Evolutionary conservation across 2,329 filamentous ascomycete species (phyloP).

Genomic region (Tolypocladium guangdongense): DNA sequence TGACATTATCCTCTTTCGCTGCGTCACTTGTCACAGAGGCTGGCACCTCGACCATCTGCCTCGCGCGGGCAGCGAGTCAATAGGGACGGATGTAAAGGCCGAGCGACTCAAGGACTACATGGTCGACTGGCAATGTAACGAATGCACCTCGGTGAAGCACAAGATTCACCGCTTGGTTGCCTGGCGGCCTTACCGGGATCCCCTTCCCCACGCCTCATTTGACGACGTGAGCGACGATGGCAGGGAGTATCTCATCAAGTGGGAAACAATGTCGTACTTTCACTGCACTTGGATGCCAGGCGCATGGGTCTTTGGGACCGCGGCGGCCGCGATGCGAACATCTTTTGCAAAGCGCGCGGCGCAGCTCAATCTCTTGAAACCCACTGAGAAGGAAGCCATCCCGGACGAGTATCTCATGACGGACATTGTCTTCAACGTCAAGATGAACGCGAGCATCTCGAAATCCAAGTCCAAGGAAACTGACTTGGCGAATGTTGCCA

Average conservation of each 20-base stretch:
- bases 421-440: conserved; percentile 81
- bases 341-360: conserved; percentile 65
- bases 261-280: conserved; percentile 70
- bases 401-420: conserved; percentile 76
- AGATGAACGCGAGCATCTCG: conserved; percentile 36
- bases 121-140: conserved; percentile 66
- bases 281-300: conserved; percentile 82
- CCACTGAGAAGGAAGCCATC: conserved; percentile 66
- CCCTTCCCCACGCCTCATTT: conserved; percentile 13
- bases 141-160: conserved; percentile 53
- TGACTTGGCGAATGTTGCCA: conserved; percentile 59
- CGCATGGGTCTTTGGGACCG: conserved; percentile 73
- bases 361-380: conserved; percentile 47
- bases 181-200: conserved; percentile 61
- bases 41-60: conserved; percentile 83
- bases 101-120: conserved; percentile 64
- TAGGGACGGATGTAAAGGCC: conserved; percentile 19
- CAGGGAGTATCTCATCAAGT: conserved; percentile 91
- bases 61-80: conserved; percentile 22
- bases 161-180: conserved; percentile 75
- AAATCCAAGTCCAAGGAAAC: conserved; percentile 50
- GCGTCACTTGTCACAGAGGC: conserved; percentile 60
- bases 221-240: conserved; percentile 48
- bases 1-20: conserved; percentile 73
- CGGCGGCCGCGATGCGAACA: conserved; percentile 51